A percentile compares a stretch with the other conserved stretches of the same genome.
Evolutionary conservation across 2,329 filamentous ascomycete species (phyloP).

Genomic region (Tolypocladium cylindrosporum): DNA sequence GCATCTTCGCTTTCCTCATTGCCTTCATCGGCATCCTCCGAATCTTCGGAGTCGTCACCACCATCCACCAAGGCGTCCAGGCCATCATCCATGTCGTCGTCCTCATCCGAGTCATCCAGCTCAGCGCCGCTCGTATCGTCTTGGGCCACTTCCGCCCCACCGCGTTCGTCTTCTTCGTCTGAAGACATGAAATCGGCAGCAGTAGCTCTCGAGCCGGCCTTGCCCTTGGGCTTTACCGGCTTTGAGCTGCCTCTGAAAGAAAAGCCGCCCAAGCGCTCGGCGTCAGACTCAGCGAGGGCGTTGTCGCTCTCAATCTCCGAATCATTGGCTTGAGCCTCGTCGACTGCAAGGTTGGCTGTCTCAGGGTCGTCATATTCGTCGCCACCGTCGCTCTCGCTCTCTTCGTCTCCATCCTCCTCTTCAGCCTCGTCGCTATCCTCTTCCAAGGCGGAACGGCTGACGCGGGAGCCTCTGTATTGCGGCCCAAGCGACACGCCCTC

Average conservation of each 20-base stretch:
- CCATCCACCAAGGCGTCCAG: slow-evolving; percentile 23
- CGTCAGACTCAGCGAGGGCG: slow-evolving; percentile 76
- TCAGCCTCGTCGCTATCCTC: slow-evolving; percentile 45
- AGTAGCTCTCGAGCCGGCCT: slow-evolving; percentile 30
- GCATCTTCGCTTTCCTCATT: slow-evolving; percentile 21
- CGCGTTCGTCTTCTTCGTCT: slow-evolving; percentile 26
- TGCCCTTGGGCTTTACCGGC: slow-evolving; percentile 25
- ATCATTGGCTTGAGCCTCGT: slow-evolving; percentile 37
- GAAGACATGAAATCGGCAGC: slow-evolving; percentile 50
- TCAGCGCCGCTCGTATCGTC: slow-evolving; percentile 24
- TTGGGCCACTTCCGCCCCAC: slow-evolving; percentile 20
- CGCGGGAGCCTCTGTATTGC: slow-evolving; percentile 67
- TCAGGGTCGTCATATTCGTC: slow-evolving; percentile 49
- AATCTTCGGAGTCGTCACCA: slow-evolving; percentile 20
- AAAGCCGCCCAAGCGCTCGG: slow-evolving; percentile 70
- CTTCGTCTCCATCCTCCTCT: slow-evolving; percentile 30
- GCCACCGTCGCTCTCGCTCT: slow-evolving; percentile 34
- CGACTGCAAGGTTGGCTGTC: slow-evolving; percentile 40
- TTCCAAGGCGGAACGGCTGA: slow-evolving; percentile 60
- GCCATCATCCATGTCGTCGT: slow-evolving; percentile 27
- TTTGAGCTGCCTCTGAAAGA: slow-evolving; percentile 51
- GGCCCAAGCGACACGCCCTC: slow-evolving; percentile 61
- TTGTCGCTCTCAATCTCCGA: slow-evolving; percentile 56
- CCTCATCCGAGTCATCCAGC: slow-evolving; percentile 24
- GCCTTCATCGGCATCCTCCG: slow-evolving; percentile 25